These are phyloP conservation scores for Monosporascus sp. DNA, from an alignment of 2,329 filamentous ascomycete genomes.

Conservation along the genomic window DNA sequence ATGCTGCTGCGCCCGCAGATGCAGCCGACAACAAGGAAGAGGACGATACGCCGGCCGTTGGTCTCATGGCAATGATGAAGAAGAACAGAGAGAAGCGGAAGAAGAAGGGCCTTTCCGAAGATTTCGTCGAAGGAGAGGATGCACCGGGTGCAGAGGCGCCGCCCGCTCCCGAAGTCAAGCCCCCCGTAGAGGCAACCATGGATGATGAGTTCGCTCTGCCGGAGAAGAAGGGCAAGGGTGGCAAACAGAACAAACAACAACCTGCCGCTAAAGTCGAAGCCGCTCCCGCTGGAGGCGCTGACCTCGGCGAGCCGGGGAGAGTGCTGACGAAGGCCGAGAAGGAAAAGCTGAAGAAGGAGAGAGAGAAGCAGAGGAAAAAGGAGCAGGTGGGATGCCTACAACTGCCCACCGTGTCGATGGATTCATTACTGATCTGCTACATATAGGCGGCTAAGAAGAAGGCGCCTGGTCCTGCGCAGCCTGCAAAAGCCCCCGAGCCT, in stretches of 20 bases:
- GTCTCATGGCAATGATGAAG: constrained; percentile 72
- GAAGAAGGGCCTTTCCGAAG: constrained; percentile 75
- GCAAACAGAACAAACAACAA: constrained; percentile 40
- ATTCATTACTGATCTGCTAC: constrained; percentile 1
- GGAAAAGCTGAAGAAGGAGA: constrained; percentile 95
- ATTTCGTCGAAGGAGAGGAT: constrained; percentile 67
- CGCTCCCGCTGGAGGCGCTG: constrained; percentile 40
- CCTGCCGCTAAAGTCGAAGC: constrained; percentile 40
- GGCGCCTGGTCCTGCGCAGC: constrained; percentile 42
- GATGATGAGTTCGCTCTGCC: constrained; percentile 83
- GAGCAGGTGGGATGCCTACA: constrained; percentile 62
- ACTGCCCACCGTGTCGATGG: not conserved
- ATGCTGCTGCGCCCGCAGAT: constrained; percentile 45
- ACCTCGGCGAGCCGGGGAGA: constrained; percentile 53
- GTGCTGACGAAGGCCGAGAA: constrained; percentile 97
- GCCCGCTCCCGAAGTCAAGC: constrained; percentile 56
- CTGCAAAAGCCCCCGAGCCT: constrained; percentile 52
- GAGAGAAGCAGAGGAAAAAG: constrained; percentile 97
- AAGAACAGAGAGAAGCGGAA: constrained; percentile 84
- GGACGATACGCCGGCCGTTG: constrained; percentile 52
- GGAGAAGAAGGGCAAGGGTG: constrained; percentile 67
- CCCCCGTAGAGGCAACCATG: constrained; percentile 72
- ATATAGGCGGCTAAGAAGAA: constrained; percentile 80
- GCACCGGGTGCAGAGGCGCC: constrained; percentile 38
- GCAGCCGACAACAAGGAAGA: constrained; percentile 48